Conservation (phyloP, 352 stramenopile species). For the Phytophthora cajani region DNA sequence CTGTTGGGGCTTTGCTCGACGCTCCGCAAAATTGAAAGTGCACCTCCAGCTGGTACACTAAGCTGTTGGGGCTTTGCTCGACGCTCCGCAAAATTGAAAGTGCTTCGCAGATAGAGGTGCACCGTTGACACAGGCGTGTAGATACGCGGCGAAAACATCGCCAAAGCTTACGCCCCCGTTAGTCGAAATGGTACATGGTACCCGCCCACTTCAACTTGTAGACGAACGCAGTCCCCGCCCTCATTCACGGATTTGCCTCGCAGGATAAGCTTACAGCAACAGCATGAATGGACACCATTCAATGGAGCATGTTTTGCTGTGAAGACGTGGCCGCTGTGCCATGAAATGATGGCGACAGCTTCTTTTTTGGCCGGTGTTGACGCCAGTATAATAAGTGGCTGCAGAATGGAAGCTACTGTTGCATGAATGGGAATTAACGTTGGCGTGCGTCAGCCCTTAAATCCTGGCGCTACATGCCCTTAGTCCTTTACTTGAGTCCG, state of each 20-base stretch:
- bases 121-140: background rate
- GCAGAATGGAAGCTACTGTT: slow-evolving; percentile 1
- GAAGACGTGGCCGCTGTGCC: background rate
- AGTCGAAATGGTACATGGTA: background rate
- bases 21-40: too few relatives aligned
- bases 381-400: background rate
- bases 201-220: background rate
- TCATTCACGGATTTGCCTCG: background rate
- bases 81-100: too few relatives aligned
- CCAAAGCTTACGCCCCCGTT: background rate
- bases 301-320: too few relatives aligned
- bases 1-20: too few relatives aligned
- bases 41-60: too few relatives aligned
- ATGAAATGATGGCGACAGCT: background rate
- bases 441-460: background rate
- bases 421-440: background rate
- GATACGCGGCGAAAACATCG: background rate
- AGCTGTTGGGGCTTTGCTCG: too few relatives aligned
- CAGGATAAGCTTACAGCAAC: too few relatives aligned
- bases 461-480: background rate
- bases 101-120: background rate
- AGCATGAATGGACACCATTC: too few relatives aligned
- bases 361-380: background rate
- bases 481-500: slow-evolving; percentile 29
- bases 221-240: background rate